phyloP scores from a whole-genome alignment of 208 protist species.

The Leishmania braziliensis region DNA sequence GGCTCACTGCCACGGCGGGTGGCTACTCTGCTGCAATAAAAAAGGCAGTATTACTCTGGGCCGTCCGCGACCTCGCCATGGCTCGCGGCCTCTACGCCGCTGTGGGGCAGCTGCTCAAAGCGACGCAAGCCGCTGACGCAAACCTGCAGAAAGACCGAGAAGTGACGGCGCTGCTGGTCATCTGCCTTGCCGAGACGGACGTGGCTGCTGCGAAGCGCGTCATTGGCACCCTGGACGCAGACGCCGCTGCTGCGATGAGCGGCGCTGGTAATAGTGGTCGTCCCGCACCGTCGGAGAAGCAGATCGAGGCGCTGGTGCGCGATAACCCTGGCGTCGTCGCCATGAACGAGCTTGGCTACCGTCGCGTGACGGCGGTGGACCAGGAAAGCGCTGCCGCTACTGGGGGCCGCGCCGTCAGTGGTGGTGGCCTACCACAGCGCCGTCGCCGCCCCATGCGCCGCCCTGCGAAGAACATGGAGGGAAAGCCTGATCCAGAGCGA shows the following conservation, averaged over 20 bases:
- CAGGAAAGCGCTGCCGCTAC: not conserved
- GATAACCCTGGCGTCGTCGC: constrained; percentile 45
- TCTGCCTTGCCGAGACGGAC: constrained; percentile 67
- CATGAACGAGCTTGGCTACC: constrained; percentile 71
- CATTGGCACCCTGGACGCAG: constrained; percentile 17
- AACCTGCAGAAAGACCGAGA: constrained; percentile 44
- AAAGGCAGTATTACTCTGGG: constrained; percentile 65
- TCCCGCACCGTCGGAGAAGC: constrained; percentile 27
- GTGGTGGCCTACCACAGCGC: constrained; percentile 25
- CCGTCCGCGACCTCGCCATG: constrained; percentile 57
- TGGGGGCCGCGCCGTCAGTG: not conserved
- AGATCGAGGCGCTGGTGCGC: constrained; percentile 40
- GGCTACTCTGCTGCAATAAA: constrained; percentile 6
- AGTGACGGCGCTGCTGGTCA: constrained; percentile 50
- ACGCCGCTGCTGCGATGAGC: constrained; percentile 15
- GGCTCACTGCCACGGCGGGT: constrained; percentile 15
- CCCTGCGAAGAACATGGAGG: constrained; percentile 71
- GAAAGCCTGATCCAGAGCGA: constrained; percentile 80
- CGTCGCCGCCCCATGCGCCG: constrained; percentile 48
- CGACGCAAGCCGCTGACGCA: constrained; percentile 28
- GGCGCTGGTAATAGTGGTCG: not conserved
- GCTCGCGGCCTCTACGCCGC: constrained; percentile 35
- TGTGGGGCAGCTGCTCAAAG: constrained; percentile 51
- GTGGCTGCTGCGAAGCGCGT: constrained; percentile 33
- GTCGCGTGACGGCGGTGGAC: constrained; percentile 35